Evolutionary conservation across 495 filamentous ascomycete genomes (phyloP).

Genomic region (Xanthoparmelia taractica): DNA sequence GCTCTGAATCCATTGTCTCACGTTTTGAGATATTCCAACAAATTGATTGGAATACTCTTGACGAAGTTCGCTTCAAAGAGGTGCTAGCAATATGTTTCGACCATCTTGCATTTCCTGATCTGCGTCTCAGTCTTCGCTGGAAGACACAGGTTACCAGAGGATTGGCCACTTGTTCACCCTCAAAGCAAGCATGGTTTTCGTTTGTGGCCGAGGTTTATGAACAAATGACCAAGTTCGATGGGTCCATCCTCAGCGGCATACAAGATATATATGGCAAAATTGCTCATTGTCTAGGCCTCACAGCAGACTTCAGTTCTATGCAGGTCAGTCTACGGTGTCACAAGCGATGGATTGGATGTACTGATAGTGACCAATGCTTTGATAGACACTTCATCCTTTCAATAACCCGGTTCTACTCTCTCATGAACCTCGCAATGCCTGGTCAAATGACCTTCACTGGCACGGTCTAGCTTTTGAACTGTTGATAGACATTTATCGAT

Average conservation of each 20-base stretch:
- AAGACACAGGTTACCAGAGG: constrained; percentile 18
- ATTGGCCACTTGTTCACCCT: constrained; percentile 11
- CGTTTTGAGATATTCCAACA: constrained; percentile 43
- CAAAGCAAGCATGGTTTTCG: constrained; percentile 7
- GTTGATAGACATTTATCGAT: constrained; percentile 37
- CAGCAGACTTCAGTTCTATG: constrained; percentile 29
- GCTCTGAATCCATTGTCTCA: constrained; percentile 43
- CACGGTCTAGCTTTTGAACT: constrained; percentile 47
- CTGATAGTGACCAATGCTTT: constrained; percentile 29
- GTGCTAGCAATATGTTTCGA: constrained; percentile 42
- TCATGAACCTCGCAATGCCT: constrained; percentile 28
- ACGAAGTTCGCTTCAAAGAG: constrained; percentile 22
- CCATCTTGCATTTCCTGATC: constrained; percentile 48
- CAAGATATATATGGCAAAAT: constrained; percentile 6
- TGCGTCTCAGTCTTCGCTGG: constrained; percentile 21
- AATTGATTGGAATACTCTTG: constrained; percentile 24
- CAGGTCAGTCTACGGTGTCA: constrained; percentile 41
- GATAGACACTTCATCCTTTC: constrained; percentile 20
- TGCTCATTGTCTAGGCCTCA: background rate
- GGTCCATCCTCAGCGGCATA: constrained; percentile 12
- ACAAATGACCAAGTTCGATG: constrained; percentile 4
- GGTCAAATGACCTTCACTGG: constrained; percentile 21
- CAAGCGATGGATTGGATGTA: constrained; percentile 10
- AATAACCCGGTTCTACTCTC: constrained; percentile 52
- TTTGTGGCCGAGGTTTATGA: constrained; percentile 8